Evolutionary conservation across 352 stramenopile species (phyloP).

Genomic region (Pythium chondricola): DNA sequence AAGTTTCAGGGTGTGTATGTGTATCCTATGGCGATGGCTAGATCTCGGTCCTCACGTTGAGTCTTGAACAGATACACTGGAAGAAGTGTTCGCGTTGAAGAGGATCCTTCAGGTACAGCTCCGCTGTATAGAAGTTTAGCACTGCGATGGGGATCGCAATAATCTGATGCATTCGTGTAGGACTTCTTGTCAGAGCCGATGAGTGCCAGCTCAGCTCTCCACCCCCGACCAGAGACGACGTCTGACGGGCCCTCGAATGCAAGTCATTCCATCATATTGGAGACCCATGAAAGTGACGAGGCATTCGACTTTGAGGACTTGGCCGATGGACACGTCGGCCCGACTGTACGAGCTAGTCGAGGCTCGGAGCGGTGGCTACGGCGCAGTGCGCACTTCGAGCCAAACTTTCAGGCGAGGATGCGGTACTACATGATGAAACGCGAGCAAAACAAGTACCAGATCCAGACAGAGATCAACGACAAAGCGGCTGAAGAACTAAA

Average conservation of each 20-base stretch:
- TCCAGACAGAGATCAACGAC: constrained; percentile 31
- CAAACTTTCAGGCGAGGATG: constrained; percentile 60
- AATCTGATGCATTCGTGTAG: no score
- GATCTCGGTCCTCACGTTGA: background rate
- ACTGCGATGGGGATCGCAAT: no score
- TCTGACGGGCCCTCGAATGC: no score
- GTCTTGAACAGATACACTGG: constrained; percentile 33
- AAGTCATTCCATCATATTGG: no score
- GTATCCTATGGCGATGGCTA: background rate
- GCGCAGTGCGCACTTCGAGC: constrained; percentile 43
- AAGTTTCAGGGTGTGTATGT: constrained; percentile 29
- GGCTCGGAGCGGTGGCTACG: constrained; percentile 35
- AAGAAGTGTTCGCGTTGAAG: constrained; percentile 57
- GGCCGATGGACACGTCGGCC: no score
- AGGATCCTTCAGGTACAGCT: constrained; percentile 37
- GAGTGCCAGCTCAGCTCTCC: no score
- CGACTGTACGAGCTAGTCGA: constrained; percentile 18
- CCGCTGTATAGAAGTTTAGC: no score
- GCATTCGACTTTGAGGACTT: background rate
- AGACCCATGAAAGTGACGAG: no score
- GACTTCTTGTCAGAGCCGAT: constrained; percentile 5
- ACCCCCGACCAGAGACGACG: no score
- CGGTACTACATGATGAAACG: constrained; percentile 33
- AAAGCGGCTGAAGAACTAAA: constrained; percentile 22
- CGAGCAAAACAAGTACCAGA: constrained; percentile 36